These are phyloP conservation scores for Uncinocarpus reesii DNA, from an alignment of 2,329 filamentous ascomycete species.

Conservation along the genomic window DNA sequence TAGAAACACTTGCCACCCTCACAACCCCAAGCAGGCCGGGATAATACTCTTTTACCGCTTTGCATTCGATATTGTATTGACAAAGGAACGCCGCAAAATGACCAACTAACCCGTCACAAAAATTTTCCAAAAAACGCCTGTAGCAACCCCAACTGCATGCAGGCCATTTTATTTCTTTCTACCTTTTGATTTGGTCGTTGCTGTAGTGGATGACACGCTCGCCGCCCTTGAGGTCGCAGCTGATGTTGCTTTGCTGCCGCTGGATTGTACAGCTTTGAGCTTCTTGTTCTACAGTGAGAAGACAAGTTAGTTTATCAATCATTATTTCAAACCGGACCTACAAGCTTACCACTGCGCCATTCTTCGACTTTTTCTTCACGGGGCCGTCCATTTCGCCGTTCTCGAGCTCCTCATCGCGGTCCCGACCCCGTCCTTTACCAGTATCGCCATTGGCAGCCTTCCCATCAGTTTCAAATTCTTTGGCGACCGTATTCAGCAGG, in stretches of 20 bases:
- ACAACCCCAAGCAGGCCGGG: too few relatives aligned
- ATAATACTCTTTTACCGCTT: too few relatives aligned
- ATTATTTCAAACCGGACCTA: too few relatives aligned
- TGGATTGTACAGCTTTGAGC: constrained; percentile 72
- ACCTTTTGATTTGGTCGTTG: constrained; percentile 21
- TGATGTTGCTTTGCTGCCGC: constrained; percentile 64
- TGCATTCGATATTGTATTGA: too few relatives aligned
- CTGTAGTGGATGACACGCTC: constrained; percentile 67
- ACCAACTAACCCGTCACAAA: too few relatives aligned
- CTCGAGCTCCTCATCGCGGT: constrained; percentile 65
- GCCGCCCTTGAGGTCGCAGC: constrained; percentile 71
- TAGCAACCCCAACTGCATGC: neutral
- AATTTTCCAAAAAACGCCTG: too few relatives aligned
- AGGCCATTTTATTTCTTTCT: constrained; percentile 6
- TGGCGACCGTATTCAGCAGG: constrained; percentile 82
- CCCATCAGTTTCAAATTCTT: constrained; percentile 67
- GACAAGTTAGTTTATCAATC: constrained; percentile 19
- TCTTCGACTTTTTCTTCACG: constrained; percentile 92
- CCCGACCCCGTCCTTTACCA: constrained; percentile 53
- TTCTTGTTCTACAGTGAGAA: constrained; percentile 67
- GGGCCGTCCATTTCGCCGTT: constrained; percentile 69
- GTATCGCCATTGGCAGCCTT: constrained; percentile 48
- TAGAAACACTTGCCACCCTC: too few relatives aligned
- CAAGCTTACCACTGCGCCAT: constrained; percentile 66
- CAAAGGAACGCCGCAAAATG: too few relatives aligned